Evolutionary conservation across 2,329 filamentous ascomycete species (phyloP).

Genomic region (Tolypocladium album): DNA sequence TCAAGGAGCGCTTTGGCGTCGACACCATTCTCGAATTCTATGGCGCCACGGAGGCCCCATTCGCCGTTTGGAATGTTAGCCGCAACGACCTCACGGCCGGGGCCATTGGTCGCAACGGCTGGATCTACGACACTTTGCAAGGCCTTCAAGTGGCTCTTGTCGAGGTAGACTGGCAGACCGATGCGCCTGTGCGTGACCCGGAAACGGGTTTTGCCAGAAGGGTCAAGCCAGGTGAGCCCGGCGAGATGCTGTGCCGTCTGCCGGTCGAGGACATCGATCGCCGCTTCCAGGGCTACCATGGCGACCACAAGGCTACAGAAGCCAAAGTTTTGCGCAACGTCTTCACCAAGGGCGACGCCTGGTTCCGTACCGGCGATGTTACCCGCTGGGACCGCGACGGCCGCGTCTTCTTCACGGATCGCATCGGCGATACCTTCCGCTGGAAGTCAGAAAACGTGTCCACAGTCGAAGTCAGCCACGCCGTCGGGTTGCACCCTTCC

Average conservation of each 20-base stretch:
- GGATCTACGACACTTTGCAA: constrained; percentile 45
- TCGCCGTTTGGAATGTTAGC: constrained; percentile 61
- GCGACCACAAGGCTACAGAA: constrained; percentile 58
- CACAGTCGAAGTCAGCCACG: constrained; percentile 71
- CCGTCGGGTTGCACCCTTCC: constrained; percentile 53
- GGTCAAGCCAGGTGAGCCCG: constrained; percentile 49
- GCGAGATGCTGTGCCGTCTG: constrained; percentile 66
- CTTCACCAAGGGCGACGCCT: constrained; percentile 65
- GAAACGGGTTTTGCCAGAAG: constrained; percentile 57
- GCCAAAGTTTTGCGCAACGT: constrained; percentile 67
- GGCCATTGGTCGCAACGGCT: constrained; percentile 65
- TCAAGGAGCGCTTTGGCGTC: constrained; percentile 73
- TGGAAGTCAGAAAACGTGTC: constrained; percentile 82
- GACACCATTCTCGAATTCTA: constrained; percentile 71
- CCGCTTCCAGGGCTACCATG: constrained; percentile 75
- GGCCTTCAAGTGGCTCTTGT: constrained; percentile 46
- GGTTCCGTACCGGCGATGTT: constrained; percentile 78
- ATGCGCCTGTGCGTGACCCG: constrained; percentile 56
- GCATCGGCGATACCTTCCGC: constrained; percentile 67
- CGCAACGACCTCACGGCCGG: constrained; percentile 65
- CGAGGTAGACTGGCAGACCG: constrained; percentile 59
- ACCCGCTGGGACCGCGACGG: constrained; percentile 62
- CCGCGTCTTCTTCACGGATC: constrained; percentile 69
- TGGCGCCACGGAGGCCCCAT: constrained; percentile 61
- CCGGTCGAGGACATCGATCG: constrained; percentile 51